phyloP scores from a whole-genome alignment of 176 grass and related monocot species.

The Zoysia japonica region DNA sequence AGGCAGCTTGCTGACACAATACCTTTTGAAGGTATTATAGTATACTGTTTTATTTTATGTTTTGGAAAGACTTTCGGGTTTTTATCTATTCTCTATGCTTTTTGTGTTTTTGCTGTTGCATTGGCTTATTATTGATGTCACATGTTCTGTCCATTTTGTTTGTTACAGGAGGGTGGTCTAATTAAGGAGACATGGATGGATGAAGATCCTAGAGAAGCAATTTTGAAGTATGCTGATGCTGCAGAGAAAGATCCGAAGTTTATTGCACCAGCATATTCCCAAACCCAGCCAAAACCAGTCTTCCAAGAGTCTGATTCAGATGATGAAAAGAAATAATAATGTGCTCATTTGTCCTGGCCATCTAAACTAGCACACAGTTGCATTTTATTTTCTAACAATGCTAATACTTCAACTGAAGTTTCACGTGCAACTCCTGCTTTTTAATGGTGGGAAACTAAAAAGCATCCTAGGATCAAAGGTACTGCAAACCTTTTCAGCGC shows the following conservation, averaged over 20 bases:
- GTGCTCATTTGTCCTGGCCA: not conserved
- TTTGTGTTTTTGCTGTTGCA: not conserved
- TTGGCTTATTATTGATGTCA: not conserved
- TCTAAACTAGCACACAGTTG: not conserved
- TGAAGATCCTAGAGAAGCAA: constrained; percentile 97
- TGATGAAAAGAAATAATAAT: constrained; percentile 68
- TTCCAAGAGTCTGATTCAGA: constrained; percentile 92
- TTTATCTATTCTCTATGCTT: constrained; percentile 12
- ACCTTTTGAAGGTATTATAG: constrained; percentile 81
- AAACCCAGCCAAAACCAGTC: constrained; percentile 83
- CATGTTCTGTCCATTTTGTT: constrained; percentile 12
- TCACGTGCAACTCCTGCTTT: not conserved
- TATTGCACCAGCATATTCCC: constrained; percentile 90
- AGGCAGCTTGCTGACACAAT: constrained; percentile 93
- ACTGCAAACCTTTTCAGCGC: not conserved
- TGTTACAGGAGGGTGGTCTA: constrained; percentile 93
- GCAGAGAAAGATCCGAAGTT: constrained; percentile 90
- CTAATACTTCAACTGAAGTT: not conserved
- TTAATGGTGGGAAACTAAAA: constrained; percentile 22
- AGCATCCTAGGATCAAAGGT: constrained; percentile 10
- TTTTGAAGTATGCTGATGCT: constrained; percentile 93
- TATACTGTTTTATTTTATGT: constrained; percentile 19
- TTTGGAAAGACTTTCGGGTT: constrained; percentile 8
- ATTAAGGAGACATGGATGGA: constrained; percentile 99
- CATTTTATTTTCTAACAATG: constrained; percentile 32